phyloP scores from a whole-genome alignment of 2,329 filamentous ascomycete species.

The Emergomyces pasteurianus region DNA sequence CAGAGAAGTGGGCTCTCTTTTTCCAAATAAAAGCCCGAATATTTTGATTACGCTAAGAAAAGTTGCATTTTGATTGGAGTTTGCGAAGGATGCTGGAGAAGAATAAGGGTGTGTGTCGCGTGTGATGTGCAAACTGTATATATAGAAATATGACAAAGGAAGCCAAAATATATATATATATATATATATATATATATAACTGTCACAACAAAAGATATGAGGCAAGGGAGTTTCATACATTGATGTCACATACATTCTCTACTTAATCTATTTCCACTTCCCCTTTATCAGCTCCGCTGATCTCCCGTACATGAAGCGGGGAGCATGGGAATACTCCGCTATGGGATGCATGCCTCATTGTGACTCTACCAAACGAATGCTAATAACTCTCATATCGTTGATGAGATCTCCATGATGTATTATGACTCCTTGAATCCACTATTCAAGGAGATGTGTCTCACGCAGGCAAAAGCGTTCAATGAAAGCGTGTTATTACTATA shows the following conservation, averaged over 20 bases:
- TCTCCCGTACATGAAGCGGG: too few species aligned
- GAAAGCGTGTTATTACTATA: too few species aligned
- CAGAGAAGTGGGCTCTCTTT: background rate
- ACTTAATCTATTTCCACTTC: background rate
- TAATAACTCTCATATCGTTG: too few species aligned
- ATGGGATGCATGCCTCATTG: too few species aligned
- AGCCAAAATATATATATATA: background rate
- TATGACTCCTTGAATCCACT: too few species aligned
- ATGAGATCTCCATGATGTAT: too few species aligned
- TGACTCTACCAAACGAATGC: too few species aligned
- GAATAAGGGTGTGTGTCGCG: background rate
- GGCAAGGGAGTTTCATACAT: background rate
- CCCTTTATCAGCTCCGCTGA: background rate
- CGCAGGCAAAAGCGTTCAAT: too few species aligned
- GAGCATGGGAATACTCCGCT: too few species aligned
- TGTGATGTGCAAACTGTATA: background rate
- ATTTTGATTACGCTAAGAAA: background rate
- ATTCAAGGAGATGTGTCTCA: too few species aligned
- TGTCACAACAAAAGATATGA: background rate
- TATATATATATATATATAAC: too few species aligned
- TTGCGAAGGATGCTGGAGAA: background rate
- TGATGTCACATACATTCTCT: background rate
- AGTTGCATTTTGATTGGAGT: background rate
- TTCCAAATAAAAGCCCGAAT: background rate
- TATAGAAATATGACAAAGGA: conserved; percentile 2